Evolutionary conservation across 2,329 filamentous ascomycete genomes (phyloP), one percentile per base, ranked within the genome.

Genomic region (Monilinia laxa): DNA sequence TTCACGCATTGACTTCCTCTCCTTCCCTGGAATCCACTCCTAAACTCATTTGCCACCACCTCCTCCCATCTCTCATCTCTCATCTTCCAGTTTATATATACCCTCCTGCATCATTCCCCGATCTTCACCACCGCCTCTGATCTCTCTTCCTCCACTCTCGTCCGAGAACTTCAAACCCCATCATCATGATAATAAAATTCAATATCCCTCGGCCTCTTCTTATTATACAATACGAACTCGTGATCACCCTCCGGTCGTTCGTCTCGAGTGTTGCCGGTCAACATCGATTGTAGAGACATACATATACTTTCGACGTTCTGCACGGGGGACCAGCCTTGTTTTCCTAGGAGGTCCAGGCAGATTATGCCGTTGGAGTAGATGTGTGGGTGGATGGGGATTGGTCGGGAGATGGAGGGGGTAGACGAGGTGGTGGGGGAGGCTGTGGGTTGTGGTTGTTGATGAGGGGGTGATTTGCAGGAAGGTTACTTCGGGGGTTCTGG

Each of bases 271-370:
- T 99, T 99, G 69, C 94, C 93, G 1, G 95, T 97, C 75, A 99
- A 80, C 95, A 99, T 99, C 81, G 92, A 97, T 80, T 99, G 95
- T 65, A 99, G 85, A 78, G 92, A 96, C 86, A 99, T 95, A 81
- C 93, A 97, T 35, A 99, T 89, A 75, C 91, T 96, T 81, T 98
- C 94, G 11, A 97, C 95, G 68, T 94, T 97, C 77, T 99, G 95
- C 0, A 99, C 94, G 0, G 95, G 95, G 58, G 90, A 95, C 95
- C 95, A 99, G 66, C 95, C 95, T 70, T 92, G 89, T 12, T 85
- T 83, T 63, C 92, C 92, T 11, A 99, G 87, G 1, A 99, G 85
- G 74, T 99, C 95, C 59, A 99, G 89, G 75, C 95, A 99, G 76
- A 99, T 99, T 78, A 98, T 97, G 73, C 95, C 95, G 57, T 69